A percentile compares a stretch with the other conserved stretches of the same genome.
phyloP scores from a whole-genome alignment of 23 red algal genomes.

The Pyropia yezoensis region DNA sequence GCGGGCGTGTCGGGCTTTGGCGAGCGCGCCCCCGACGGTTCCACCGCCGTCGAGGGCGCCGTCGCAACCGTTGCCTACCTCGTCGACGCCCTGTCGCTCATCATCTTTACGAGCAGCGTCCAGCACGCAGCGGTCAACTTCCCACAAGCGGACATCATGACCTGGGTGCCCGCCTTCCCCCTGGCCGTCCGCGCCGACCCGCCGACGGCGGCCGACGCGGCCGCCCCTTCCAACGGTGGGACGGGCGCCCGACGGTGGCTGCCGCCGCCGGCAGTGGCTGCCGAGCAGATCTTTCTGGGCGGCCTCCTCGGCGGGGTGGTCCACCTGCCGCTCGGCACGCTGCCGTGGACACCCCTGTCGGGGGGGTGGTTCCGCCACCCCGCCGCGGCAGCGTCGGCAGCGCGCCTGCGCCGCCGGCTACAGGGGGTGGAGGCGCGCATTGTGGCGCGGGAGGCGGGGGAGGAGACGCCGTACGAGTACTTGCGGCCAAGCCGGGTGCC shows the following conservation, averaged over 20 bases:
- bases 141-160: conserved; percentile 6
- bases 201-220: conserved; percentile 1
- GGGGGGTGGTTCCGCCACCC: not conserved
- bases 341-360: not conserved
- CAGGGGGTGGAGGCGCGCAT: conserved; percentile 12
- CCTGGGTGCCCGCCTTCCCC: conserved; percentile 17
- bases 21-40: too few species aligned
- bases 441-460: not conserved
- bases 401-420: not conserved
- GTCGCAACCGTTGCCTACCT: conserved; percentile 7
- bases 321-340: conserved; percentile 8
- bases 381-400: not conserved
- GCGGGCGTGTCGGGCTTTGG: too few species aligned
- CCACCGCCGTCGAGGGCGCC: too few species aligned
- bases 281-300: conserved; percentile 9
- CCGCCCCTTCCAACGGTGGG: not conserved
- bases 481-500: conserved; percentile 23
- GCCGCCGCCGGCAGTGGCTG: not conserved
- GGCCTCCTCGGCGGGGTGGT: conserved; percentile 15
- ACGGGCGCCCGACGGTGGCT: not conserved
- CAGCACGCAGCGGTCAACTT: conserved; percentile 40
- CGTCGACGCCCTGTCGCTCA: conserved; percentile 4
- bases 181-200: conserved; percentile 10
- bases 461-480: conserved; percentile 2
- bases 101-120: conserved; percentile 13